These are phyloP conservation scores for Vigna radiata DNA, from an alignment of 306 rosid species.

Conservation along the genomic window DNA sequence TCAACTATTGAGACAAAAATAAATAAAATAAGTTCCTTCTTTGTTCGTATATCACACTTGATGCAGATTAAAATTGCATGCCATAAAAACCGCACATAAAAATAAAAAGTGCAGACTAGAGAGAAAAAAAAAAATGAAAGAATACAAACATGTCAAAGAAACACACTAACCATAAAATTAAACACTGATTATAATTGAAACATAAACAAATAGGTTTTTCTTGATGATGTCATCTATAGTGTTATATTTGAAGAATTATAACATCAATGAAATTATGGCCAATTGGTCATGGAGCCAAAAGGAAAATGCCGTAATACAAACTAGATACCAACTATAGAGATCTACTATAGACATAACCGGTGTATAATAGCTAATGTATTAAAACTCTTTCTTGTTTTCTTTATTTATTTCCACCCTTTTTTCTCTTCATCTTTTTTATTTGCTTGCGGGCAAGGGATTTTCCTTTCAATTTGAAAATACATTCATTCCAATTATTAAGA, in stretches of 20 bases:
- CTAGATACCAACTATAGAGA: not conserved
- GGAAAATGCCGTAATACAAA: not conserved
- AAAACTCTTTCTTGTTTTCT: not conserved
- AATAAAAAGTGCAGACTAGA: conserved; percentile 3
- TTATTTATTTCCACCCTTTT: not conserved
- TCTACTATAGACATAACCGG: not conserved
- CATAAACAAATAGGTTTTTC: not conserved
- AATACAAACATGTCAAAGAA: conserved; percentile 15
- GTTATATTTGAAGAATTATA: no score
- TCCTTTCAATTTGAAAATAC: not conserved
- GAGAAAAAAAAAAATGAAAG: not conserved
- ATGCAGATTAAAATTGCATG: conserved; percentile 7
- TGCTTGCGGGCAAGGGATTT: not conserved
- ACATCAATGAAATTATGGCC: not conserved
- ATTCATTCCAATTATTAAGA: no score
- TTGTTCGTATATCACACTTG: not conserved
- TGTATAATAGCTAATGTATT: not conserved
- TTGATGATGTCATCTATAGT: conserved; percentile 4
- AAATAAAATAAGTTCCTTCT: not conserved
- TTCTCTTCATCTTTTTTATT: not conserved
- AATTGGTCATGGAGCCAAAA: not conserved
- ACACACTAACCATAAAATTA: not conserved
- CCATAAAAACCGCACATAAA: not conserved
- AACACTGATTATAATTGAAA: conserved; percentile 24
- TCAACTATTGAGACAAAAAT: not conserved